These are phyloP conservation scores for Eucalyptus melliodora DNA, from an alignment of 345 rosid genomes.

Conservation along the genomic window DNA sequence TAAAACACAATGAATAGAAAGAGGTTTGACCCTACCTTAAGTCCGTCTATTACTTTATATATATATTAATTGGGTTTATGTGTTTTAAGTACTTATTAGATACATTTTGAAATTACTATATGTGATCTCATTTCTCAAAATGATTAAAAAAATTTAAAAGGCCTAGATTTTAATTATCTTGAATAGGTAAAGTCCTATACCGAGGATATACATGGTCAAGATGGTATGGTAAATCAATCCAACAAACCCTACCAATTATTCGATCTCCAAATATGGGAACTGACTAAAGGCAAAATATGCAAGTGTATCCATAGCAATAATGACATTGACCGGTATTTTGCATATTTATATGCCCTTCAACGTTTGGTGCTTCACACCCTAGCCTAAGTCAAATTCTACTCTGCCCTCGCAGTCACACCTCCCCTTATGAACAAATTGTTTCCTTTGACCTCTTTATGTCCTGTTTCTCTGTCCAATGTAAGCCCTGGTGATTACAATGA, in stretches of 20 bases:
- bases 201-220: neutral
- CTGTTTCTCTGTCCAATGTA: neutral
- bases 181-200: neutral
- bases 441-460: neutral
- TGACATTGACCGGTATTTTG: neutral
- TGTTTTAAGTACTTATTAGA: neutral
- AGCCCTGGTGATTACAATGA: neutral
- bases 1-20: neutral
- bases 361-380: neutral
- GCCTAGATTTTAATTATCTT: neutral
- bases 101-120: neutral
- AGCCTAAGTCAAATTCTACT: neutral
- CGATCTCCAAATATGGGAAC: neutral
- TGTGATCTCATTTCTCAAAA: neutral
- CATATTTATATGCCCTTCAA: neutral
- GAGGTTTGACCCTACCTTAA: neutral
- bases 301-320: neutral
- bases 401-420: neutral
- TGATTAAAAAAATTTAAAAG: neutral
- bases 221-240: neutral
- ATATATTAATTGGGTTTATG: neutral
- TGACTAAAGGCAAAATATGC: neutral
- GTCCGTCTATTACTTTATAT: accelerated
- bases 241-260: neutral
- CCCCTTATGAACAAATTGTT: neutral